These are phyloP conservation scores for Eruca vesicaria DNA, from an alignment of 441 rosid genomes.

Conservation along the genomic window DNA sequence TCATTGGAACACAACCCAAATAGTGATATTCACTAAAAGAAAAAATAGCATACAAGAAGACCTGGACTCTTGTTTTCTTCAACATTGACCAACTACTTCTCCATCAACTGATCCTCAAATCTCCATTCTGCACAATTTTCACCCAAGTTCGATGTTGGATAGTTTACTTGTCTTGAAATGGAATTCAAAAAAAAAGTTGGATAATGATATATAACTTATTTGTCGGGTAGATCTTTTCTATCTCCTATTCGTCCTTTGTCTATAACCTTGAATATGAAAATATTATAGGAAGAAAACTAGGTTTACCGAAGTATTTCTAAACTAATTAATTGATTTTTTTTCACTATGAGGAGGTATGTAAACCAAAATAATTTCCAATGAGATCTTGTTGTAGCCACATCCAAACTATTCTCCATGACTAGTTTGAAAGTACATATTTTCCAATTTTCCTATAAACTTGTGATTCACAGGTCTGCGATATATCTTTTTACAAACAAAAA, in stretches of 20 bases:
- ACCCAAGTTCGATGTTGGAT: background rate
- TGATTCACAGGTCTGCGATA: too few relatives aligned
- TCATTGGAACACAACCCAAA: background rate
- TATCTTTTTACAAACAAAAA: too few relatives aligned
- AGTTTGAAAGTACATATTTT: too few relatives aligned
- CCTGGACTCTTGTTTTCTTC: background rate
- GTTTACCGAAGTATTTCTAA: background rate
- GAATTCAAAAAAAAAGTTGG: background rate
- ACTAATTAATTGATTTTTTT: too few relatives aligned
- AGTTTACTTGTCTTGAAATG: too few relatives aligned
- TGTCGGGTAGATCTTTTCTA: background rate
- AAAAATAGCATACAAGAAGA: too few relatives aligned
- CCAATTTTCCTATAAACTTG: too few relatives aligned
- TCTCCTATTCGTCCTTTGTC: background rate
- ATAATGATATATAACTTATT: background rate
- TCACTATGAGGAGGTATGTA: background rate
- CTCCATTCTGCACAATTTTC: background rate
- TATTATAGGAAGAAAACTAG: too few relatives aligned
- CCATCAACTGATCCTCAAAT: background rate
- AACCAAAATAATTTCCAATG: background rate
- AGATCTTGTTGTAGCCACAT: background rate
- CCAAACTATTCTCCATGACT: too few relatives aligned
- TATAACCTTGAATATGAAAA: background rate
- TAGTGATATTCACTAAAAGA: too few relatives aligned
- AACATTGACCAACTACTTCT: background rate